These are phyloP conservation scores for Grosmannia penicillata DNA, from an alignment of 2,329 filamentous ascomycete species.

Conservation along the genomic window DNA sequence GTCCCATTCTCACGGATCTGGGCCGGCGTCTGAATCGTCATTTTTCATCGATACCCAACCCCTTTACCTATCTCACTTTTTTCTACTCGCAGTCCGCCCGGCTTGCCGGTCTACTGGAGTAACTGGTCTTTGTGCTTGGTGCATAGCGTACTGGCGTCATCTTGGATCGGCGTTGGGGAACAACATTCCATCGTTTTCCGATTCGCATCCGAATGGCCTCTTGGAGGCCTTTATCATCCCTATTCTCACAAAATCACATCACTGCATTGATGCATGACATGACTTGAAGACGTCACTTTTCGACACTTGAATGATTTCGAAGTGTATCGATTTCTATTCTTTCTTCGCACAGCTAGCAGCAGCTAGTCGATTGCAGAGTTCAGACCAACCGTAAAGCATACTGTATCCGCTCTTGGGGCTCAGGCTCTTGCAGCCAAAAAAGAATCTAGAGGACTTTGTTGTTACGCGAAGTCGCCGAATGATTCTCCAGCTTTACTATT, in stretches of 20 bases:
- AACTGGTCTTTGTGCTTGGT: slow-evolving; percentile 7
- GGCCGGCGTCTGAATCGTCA: too few species aligned
- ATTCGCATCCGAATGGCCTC: not conserved
- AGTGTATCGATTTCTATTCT: too few species aligned
- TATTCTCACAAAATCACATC: too few species aligned
- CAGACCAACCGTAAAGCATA: too few species aligned
- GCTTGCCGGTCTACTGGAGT: slow-evolving; percentile 12
- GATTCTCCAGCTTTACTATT: too few species aligned
- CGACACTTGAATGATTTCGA: too few species aligned
- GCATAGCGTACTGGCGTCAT: slow-evolving; percentile 13
- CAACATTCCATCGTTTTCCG: not conserved
- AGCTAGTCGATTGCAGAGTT: not conserved
- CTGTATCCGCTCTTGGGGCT: too few species aligned
- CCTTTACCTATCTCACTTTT: not conserved
- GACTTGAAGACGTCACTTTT: too few species aligned
- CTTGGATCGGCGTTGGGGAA: slow-evolving; percentile 1
- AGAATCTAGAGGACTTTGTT: not conserved
- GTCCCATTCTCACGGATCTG: not conserved
- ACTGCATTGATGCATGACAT: too few species aligned
- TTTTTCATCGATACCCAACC: not conserved
- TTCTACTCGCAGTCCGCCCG: not conserved
- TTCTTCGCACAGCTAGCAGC: not conserved
- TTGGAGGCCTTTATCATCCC: too few species aligned
- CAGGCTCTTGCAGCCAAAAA: too few species aligned
- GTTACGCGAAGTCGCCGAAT: too few species aligned